Conservation (phyloP, 331 rosid species). For the Malus hybrid region DNA sequence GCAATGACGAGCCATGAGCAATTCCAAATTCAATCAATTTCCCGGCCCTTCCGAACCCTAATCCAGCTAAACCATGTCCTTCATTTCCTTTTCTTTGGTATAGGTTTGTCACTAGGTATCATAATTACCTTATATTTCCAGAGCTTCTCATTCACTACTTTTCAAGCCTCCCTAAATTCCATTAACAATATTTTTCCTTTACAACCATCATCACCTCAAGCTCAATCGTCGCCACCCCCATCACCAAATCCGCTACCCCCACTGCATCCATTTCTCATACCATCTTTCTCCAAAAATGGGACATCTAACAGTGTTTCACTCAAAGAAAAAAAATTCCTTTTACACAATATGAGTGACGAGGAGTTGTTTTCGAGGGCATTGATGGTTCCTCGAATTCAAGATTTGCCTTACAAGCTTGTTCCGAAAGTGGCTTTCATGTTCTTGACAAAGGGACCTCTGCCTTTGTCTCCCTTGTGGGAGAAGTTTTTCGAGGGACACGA, state of each 20-base stretch:
- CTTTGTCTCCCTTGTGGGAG: conserved; percentile 50
- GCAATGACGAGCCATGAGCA: no score
- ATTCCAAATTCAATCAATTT: no score
- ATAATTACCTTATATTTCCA: conserved; percentile 11
- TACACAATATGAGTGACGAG: conserved; percentile 55
- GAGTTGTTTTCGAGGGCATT: conserved; percentile 41
- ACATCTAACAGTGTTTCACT: conserved; percentile 1
- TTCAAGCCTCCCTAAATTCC: conserved; percentile 8
- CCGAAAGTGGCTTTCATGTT: conserved; percentile 64
- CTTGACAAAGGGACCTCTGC: conserved; percentile 40
- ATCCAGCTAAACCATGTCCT: background rate
- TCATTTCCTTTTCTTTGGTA: conserved; percentile 12
- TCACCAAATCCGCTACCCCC: background rate
- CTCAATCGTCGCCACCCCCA: background rate
- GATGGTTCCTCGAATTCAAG: conserved; percentile 18
- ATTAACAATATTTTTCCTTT: background rate
- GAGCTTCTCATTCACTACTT: conserved; percentile 18
- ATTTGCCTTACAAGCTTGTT: background rate
- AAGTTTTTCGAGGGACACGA: conserved; percentile 40
- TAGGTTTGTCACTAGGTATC: conserved; percentile 37
- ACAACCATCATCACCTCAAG: background rate
- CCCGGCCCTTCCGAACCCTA: background rate
- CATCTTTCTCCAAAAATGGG: background rate
- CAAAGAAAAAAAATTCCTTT: conserved; percentile 2
- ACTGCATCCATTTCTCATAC: background rate